Percentiles rank a stretch among this genome's conserved stretches.
These are phyloP conservation scores for Chamaecyparis obtusa DNA, from an alignment of 75 land plant genomes.

Conservation along the genomic window DNA sequence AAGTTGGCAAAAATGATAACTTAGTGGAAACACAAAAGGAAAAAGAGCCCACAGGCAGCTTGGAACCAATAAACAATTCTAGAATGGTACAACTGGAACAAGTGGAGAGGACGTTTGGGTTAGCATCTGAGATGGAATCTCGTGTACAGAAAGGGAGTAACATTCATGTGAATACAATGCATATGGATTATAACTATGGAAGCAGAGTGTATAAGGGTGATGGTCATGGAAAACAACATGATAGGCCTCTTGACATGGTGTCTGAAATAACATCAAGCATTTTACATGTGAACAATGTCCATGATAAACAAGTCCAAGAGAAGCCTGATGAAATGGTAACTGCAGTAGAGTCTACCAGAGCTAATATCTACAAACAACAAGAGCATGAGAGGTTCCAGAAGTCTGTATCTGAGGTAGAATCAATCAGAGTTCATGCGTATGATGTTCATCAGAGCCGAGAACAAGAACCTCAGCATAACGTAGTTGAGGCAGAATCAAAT, in stretches of 20 bases:
- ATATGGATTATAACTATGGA: neutral
- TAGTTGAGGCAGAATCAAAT: neutral
- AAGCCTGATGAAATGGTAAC: neutral
- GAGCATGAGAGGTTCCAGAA: neutral
- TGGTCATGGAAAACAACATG: neutral
- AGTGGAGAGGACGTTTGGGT: neutral
- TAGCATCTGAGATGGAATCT: neutral
- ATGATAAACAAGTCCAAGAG: neutral
- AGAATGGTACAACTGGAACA: neutral
- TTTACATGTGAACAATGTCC: neutral
- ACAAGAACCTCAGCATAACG: neutral
- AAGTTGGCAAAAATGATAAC: conserved; percentile 14
- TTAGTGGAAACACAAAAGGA: neutral
- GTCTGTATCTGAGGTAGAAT: neutral
- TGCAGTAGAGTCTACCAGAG: conserved; percentile 1
- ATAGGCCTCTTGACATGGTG: neutral
- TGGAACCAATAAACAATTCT: neutral
- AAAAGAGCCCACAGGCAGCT: neutral
- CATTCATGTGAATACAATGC: neutral
- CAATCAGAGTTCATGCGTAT: neutral
- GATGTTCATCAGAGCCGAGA: neutral
- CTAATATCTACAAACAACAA: neutral
- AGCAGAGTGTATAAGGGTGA: neutral
- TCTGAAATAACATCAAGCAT: neutral
- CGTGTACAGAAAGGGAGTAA: neutral